Base-by-base conservation (phyloP, 192 early-diverging fungal genomes). In the Backusella morwellensis region DNA sequence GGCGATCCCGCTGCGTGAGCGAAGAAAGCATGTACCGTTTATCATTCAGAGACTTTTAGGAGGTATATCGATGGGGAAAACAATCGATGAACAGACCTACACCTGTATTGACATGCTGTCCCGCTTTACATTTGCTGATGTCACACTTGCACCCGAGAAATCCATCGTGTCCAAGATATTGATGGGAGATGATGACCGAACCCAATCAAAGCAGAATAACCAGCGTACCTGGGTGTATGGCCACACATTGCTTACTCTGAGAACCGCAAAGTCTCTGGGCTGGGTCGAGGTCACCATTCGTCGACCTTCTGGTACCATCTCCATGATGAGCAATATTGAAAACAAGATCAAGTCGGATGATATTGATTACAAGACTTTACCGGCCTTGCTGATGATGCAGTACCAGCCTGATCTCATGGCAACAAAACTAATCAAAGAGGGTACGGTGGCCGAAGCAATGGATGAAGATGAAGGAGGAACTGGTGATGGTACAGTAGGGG, bases 31-130 rank as follows among this genome's bases (percentile, higher is more conserved):
- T 78, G 92, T 98, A 3, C 87, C 93, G 15, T 91, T 91, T 56
- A 93, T 99, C 36, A 80, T 98, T 23, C 89, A 91, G 35, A 90
- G 91, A 38, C 87, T 96, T 12, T 79, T 93, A 41, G 83, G 86
- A 77, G 86, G 90, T 14, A 94, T 94, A 66, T 86, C 82, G 35
- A 70, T 80, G 54, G 76, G 86, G 35, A 78, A 83, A 63, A 75
- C 82, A 35, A 66, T 92, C 82, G 96, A 98, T 80, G 97, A 98
- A 81, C 92, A 92, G 50, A 94, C 94, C 38, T 95, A 95, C 74
- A 92, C 97, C 50, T 96, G 97, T 68, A 85, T 99, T 82, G 98
- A 99, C 76, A 95, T 98, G 93, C 85, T 99, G 29, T 84, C 95
- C 29, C 92, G 95, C 41, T 94, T 95, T 83, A 88, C 93, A 35